phyloP scores from a whole-genome alignment of 177 flowering plant species.

The Tripterygium wilfordii region DNA sequence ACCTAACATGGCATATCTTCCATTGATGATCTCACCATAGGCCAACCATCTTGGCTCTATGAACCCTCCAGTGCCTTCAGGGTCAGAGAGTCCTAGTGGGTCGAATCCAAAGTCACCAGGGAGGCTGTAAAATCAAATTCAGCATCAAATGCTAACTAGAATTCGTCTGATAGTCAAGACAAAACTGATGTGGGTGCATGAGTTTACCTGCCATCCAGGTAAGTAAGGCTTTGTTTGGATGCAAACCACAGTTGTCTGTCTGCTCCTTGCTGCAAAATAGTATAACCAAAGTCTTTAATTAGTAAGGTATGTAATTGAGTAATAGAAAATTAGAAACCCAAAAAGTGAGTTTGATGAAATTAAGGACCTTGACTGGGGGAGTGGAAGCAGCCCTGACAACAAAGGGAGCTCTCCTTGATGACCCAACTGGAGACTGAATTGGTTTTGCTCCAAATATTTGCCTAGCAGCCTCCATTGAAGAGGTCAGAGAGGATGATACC shows the following conservation, averaged over 20 bases:
- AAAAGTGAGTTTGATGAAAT: conserved; percentile 1
- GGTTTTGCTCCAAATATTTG: not conserved
- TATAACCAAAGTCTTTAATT: not conserved
- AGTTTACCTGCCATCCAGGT: conserved; percentile 93
- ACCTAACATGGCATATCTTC: conserved; percentile 92
- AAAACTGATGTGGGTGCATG: not conserved
- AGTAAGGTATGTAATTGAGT: not conserved
- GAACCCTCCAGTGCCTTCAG: conserved; percentile 96
- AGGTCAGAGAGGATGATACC: not conserved
- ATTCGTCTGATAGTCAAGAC: not conserved
- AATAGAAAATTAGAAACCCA: not conserved
- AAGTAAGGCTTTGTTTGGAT: conserved; percentile 83
- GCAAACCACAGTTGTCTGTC: conserved; percentile 91
- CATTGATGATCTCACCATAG: conserved; percentile 91
- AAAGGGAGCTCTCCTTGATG: conserved; percentile 52
- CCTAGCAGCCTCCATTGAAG: not conserved
- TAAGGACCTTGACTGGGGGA: conserved; percentile 83
- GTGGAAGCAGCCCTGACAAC: conserved; percentile 74
- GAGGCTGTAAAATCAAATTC: conserved; percentile 36
- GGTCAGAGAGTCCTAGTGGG: conserved; percentile 93
- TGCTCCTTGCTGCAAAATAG: conserved; percentile 72
- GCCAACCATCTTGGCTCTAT: conserved; percentile 94
- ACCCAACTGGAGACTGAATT: too few species aligned
- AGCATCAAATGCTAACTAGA: not conserved
- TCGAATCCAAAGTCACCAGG: conserved; percentile 96